phyloP scores from a whole-genome alignment of 352 stramenopile species.

The Phytophthora pluvialis region DNA sequence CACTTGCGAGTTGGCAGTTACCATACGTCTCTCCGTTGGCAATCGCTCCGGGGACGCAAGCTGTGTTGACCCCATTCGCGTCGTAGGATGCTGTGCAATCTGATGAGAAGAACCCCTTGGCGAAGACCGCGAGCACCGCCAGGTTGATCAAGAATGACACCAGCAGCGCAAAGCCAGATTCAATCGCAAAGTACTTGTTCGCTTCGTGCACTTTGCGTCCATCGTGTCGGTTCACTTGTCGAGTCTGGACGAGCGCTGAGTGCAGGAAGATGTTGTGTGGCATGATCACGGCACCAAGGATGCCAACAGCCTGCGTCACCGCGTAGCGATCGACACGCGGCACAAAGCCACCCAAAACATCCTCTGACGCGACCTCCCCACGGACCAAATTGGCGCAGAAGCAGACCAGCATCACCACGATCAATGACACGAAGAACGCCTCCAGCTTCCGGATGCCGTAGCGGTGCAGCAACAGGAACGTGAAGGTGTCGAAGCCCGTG shows the following conservation, averaged over 20 bases:
- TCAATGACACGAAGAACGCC: conserved; percentile 91
- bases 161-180: conserved; percentile 90
- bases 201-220: conserved; percentile 73
- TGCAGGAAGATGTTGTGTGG: conserved; percentile 97
- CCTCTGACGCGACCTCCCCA: conserved; percentile 62
- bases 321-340: conserved; percentile 73
- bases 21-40: conserved; percentile 56
- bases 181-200: conserved; percentile 95
- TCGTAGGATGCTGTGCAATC: conserved; percentile 65
- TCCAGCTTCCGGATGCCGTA: conserved; percentile 95
- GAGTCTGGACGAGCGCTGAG: conserved; percentile 86
- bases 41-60: conserved; percentile 63
- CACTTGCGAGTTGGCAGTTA: conserved; percentile 57
- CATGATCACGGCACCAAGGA: conserved; percentile 96
- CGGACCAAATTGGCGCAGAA: conserved; percentile 92
- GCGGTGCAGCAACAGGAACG: conserved; percentile 93
- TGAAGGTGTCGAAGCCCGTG: conserved; percentile 91
- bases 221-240: conserved; percentile 54
- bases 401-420: conserved; percentile 93
- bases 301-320: conserved; percentile 87
- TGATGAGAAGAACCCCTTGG: conserved; percentile 91
- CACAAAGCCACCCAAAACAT: conserved; percentile 84
- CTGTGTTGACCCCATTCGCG: conserved; percentile 55
- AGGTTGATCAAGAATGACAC: conserved; percentile 96
- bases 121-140: conserved; percentile 91